Evolutionary conservation across 352 stramenopile genomes (phyloP).

Genomic region (Pythium guiyangense): DNA sequence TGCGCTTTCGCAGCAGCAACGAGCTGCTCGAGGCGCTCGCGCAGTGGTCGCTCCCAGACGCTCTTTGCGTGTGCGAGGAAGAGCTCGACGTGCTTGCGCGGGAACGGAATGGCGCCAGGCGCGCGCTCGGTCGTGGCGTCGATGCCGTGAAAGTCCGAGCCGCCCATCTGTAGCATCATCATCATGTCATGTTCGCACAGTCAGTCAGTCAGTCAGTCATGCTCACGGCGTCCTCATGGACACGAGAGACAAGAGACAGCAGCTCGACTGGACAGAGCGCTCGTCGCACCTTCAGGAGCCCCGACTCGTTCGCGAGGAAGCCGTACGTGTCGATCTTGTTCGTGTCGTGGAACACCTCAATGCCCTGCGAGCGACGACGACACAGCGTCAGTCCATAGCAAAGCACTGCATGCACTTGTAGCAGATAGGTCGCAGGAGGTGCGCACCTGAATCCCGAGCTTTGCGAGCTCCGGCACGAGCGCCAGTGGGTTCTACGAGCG

Average conservation of each 20-base stretch:
- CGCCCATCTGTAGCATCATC: too few relatives aligned
- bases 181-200: too few relatives aligned
- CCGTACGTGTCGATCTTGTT: slow-evolving; percentile 84
- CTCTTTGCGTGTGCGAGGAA: slow-evolving; percentile 69
- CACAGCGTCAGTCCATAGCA: background rate
- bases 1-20: too few relatives aligned
- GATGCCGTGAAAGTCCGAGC: too few relatives aligned
- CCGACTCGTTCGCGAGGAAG: slow-evolving; percentile 61
- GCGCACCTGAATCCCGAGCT: slow-evolving; percentile 69
- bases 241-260: too few relatives aligned
- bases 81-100: slow-evolving; percentile 55
- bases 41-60: slow-evolving; percentile 64
- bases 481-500: slow-evolving; percentile 52
- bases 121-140: slow-evolving; percentile 60
- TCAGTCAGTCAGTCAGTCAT: too few relatives aligned
- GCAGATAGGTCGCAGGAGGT: background rate
- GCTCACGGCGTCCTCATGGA: too few relatives aligned
- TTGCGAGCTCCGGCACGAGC: slow-evolving; percentile 62
- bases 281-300: slow-evolving; percentile 55
- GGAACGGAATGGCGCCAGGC: slow-evolving; percentile 74
- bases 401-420: background rate
- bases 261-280: slow-evolving; percentile 70
- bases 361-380: slow-evolving; percentile 28
- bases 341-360: slow-evolving; percentile 81
- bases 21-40: slow-evolving; percentile 31